These are phyloP conservation scores for Lasiodiplodia theobromae DNA, from an alignment of 2,329 filamentous ascomycete species.

Conservation along the genomic window DNA sequence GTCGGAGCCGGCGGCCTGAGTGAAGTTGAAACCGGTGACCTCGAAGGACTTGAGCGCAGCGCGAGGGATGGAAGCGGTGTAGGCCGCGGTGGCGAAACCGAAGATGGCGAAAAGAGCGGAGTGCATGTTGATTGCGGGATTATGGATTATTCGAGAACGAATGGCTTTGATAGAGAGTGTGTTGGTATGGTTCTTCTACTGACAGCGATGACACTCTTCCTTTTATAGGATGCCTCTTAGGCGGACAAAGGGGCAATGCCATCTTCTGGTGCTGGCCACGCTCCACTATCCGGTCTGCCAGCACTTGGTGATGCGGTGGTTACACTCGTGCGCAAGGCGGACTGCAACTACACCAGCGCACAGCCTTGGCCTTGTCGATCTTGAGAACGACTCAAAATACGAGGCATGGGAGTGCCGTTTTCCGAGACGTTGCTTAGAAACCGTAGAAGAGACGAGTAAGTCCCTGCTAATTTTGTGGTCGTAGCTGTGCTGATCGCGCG, in stretches of 20 bases:
- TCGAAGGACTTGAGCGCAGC: neutral
- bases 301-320: neutral
- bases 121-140: neutral
- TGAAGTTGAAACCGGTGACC: neutral
- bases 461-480: neutral
- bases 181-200: neutral
- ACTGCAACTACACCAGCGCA: neutral
- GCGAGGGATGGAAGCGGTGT: neutral
- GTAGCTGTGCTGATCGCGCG: neutral
- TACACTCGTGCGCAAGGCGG: neutral
- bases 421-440: too few relatives aligned
- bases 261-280: too few relatives aligned
- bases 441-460: neutral
- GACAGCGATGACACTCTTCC: neutral
- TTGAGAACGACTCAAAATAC: neutral
- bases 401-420: neutral
- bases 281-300: too few relatives aligned
- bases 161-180: neutral
- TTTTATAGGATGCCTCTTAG: neutral
- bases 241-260: too few relatives aligned
- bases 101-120: neutral
- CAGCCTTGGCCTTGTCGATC: too few relatives aligned
- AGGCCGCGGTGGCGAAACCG: conserved; percentile 3
- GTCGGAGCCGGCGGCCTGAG: neutral
- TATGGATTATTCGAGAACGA: neutral